Percentiles rank a stretch among this genome's conserved stretches.
phyloP scores from a whole-genome alignment of 2,329 filamentous ascomycete genomes.

The Penicillium olsonii region DNA sequence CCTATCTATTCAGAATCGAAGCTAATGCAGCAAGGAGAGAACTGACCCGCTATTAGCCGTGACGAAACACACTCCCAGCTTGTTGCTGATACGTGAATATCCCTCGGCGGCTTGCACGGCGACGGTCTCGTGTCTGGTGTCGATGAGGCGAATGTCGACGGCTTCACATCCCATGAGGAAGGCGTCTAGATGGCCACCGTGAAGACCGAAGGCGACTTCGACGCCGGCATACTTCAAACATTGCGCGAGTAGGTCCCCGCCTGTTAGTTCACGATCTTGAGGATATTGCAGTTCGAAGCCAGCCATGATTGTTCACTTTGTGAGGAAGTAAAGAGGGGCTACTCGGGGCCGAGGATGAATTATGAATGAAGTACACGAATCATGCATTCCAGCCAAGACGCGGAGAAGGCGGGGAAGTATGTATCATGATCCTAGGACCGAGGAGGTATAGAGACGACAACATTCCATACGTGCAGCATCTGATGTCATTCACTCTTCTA shows the following conservation, averaged over 20 bases:
- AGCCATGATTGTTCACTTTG: slow-evolving; percentile 15
- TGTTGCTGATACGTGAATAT: slow-evolving; percentile 48
- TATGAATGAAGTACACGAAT: slow-evolving; percentile 1
- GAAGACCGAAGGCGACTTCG: slow-evolving; percentile 49
- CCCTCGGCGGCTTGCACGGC: slow-evolving; percentile 52
- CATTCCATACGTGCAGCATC: no score
- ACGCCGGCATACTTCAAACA: slow-evolving; percentile 45
- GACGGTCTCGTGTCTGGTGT: slow-evolving; percentile 51
- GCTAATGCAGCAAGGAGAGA: background rate
- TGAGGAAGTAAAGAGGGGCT: no score
- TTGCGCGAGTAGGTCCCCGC: slow-evolving; percentile 51
- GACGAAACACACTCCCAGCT: slow-evolving; percentile 50
- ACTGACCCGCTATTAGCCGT: slow-evolving; percentile 52
- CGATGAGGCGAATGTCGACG: slow-evolving; percentile 45
- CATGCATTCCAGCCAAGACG: slow-evolving; percentile 6
- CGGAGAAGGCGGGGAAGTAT: slow-evolving; percentile 11
- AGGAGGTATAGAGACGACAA: no score
- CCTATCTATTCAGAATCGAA: slow-evolving; percentile 23
- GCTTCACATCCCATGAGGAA: slow-evolving; percentile 49
- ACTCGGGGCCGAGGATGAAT: background rate
- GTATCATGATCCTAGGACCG: no score
- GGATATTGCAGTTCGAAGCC: slow-evolving; percentile 26
- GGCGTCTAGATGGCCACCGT: slow-evolving; percentile 52
- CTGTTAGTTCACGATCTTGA: slow-evolving; percentile 43
- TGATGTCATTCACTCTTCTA: no score